Conservation (phyloP, 108 stramenopile species). For the Pinguiococcus pyrenoidosus region DNA sequence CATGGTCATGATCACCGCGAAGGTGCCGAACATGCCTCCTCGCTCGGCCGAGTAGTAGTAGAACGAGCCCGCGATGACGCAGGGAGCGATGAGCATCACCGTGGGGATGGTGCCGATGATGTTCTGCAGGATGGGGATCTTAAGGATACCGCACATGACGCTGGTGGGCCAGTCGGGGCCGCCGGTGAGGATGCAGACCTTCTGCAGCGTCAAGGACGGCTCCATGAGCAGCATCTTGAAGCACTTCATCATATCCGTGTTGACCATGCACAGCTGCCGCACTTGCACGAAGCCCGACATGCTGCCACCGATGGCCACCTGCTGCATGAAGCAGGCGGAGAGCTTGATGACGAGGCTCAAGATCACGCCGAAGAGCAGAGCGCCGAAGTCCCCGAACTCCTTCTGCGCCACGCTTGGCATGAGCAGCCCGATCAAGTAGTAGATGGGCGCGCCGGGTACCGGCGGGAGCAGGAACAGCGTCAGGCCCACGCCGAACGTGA, state of each 20-base stretch:
- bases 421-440: slow-evolving; percentile 48
- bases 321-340: slow-evolving; percentile 41
- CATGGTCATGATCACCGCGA: slow-evolving; percentile 33
- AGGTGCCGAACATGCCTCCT: slow-evolving; percentile 30
- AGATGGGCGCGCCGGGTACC: slow-evolving; percentile 52
- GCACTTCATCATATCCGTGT: slow-evolving; percentile 35
- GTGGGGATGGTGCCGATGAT: slow-evolving; percentile 49
- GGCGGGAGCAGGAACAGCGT: slow-evolving; percentile 50
- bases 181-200: slow-evolving; percentile 46
- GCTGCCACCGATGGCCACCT: slow-evolving; percentile 47
- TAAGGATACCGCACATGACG: slow-evolving; percentile 50
- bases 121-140: slow-evolving; percentile 39
- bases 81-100: slow-evolving; percentile 43
- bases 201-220: slow-evolving; percentile 33
- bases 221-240: slow-evolving; percentile 35
- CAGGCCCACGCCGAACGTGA: slow-evolving; percentile 36
- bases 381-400: slow-evolving; percentile 17
- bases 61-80: slow-evolving; percentile 43
- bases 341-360: slow-evolving; percentile 41
- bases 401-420: slow-evolving; percentile 31
- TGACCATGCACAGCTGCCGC: slow-evolving; percentile 42
- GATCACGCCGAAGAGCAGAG: slow-evolving; percentile 27
- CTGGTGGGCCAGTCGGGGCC: slow-evolving; percentile 50
- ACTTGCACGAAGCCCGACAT: slow-evolving; percentile 35
- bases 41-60: slow-evolving; percentile 27